Percentiles rank a stretch among this genome's conserved stretches.
Evolutionary conservation across 2,329 filamentous ascomycete genomes (phyloP).

Genomic region (Colletotrichum sp.): DNA sequence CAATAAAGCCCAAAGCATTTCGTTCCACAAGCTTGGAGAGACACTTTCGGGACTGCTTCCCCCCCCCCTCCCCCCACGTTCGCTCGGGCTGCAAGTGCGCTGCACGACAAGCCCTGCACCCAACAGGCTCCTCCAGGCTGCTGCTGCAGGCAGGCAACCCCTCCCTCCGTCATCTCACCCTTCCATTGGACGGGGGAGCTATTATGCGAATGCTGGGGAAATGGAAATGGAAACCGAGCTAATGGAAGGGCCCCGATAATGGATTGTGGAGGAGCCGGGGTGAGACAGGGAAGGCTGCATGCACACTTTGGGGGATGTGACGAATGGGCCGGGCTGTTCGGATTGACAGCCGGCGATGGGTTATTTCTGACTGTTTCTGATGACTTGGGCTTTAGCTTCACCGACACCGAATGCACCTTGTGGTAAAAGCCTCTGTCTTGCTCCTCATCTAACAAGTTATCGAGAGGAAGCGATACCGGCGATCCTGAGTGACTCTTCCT

Average conservation of each 20-base stretch:
- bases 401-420: not conserved
- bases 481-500: not conserved
- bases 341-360: conserved; percentile 3
- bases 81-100: conserved; percentile 1
- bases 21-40: too few relatives aligned
- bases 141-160: not conserved
- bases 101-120: not conserved
- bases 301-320: not conserved
- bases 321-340: conserved; percentile 3
- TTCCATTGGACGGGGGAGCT: conserved; percentile 2
- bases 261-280: conserved; percentile 4
- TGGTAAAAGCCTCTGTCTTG: not conserved
- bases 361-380: not conserved
- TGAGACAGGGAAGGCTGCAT: not conserved
- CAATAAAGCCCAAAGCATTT: too few relatives aligned
- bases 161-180: not conserved
- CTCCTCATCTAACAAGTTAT: not conserved
- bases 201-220: conserved; percentile 22
- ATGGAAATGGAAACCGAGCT: conserved; percentile 21
- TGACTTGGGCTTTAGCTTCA: not conserved
- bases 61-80: not conserved
- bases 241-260: conserved; percentile 17
- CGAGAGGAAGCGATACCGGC: not conserved
- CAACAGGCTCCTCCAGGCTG: not conserved
- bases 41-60: too few relatives aligned